Conservation (phyloP, 208 protist genomes). For the Trichomonas tenax region DNA sequence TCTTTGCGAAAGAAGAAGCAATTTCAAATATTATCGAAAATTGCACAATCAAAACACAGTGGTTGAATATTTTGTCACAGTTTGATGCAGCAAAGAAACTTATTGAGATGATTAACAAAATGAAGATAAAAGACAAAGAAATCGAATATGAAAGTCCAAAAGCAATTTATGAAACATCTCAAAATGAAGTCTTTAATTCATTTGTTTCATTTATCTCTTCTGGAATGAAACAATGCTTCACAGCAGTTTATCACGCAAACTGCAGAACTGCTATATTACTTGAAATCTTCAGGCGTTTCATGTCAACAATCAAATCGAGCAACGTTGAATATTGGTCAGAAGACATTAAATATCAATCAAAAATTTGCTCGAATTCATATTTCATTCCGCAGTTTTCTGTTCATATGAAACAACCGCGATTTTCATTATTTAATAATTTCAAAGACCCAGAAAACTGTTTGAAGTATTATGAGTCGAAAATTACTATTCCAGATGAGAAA, state of each 20-base stretch:
- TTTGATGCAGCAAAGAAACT: not conserved
- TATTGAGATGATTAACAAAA: not conserved
- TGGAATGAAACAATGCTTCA: not conserved
- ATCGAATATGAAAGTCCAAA: not conserved
- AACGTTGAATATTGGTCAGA: not conserved
- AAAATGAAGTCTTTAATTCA: not conserved
- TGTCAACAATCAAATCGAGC: not conserved
- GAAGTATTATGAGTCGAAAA: not conserved
- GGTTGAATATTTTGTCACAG: not conserved
- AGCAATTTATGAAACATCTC: not conserved
- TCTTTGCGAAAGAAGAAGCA: not conserved
- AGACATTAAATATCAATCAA: not conserved
- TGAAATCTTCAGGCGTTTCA: not conserved
- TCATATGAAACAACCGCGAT: not conserved
- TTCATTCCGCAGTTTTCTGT: not conserved
- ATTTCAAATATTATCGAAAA: not conserved
- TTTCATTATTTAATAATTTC: not conserved
- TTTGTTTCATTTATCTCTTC: not conserved
- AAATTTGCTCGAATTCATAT: too few species aligned
- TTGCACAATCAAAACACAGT: not conserved
- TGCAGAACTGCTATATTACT: not conserved
- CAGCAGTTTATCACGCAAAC: not conserved
- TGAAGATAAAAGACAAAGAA: not conserved
- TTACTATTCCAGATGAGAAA: not conserved
- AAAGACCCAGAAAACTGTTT: not conserved